Evolutionary conservation across 148 eudicot genomes (phyloP), one percentile per base, ranked within the genome.

Genomic region (Vaccinium darrowii): DNA sequence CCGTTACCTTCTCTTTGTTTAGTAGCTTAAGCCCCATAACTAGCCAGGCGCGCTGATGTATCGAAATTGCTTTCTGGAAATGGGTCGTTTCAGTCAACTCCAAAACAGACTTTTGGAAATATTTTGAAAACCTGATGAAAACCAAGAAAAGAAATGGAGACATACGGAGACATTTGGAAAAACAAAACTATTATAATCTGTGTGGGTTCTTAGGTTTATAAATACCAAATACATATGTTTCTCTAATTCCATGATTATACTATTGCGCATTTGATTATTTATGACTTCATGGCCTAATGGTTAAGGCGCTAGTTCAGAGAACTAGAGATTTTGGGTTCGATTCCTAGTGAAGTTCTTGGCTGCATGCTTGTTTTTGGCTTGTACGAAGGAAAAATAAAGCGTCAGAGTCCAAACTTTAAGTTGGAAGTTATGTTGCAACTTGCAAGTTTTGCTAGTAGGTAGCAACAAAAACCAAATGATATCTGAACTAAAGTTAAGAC

Each of bases 271-370:
- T 67, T 10, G 73, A 25, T 10, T 67, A 67, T 58, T 15, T 67
- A 25, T 67, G 36, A 67, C 73, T 67, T 67, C 73, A 67, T 67
- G 73, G 73, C 73, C 73, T 67, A 67, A 25, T 67, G 73, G 73
- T 23, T 53, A 67, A 67, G 73, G 71, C 33, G 73, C 73, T 67
- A 67, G 36, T 67, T 25, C 73, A 25, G 73, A 25, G 33, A 67
- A 25, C 73, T 67, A 67, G 73, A 67, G 73, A 25, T 67, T 67
- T 25, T 67, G 73, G 36, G 73, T 67, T 67, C 36, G 73, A 67
- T 67, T 67, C 73, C 36, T 67, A 25, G 36, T 67, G 73, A 67
- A 67, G 73, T 67, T 67, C 73, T 67, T 14, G 1, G 13, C 36
- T 25, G 15, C 73, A 25, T 67, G 15, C 33, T 65, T 65, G 33